Evolutionary conservation across 75 land plant genomes (phyloP).

Genomic region (Cupressus sempervirens): DNA sequence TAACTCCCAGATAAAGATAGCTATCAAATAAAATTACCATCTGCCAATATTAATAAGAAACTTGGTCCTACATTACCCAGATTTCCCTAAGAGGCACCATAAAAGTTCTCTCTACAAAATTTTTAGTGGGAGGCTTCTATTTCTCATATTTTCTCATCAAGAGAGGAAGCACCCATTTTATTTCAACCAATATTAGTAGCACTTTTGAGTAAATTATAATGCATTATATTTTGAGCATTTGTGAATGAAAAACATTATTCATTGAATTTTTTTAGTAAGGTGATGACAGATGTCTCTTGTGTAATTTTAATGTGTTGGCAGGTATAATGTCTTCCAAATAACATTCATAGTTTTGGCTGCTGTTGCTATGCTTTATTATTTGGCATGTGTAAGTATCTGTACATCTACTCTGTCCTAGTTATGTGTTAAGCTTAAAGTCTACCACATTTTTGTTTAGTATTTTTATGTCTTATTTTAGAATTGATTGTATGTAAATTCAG

Average conservation of each 20-base stretch:
- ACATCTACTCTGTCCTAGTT: background rate
- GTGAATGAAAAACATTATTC: background rate
- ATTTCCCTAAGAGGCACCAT: too few species aligned
- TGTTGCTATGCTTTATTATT: constrained; percentile 72
- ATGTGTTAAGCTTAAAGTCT: background rate
- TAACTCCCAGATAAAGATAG: too few species aligned
- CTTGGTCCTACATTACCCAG: too few species aligned
- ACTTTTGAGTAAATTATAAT: background rate
- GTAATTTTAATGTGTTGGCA: constrained; percentile 21
- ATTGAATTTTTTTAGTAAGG: background rate
- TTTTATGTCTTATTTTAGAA: background rate
- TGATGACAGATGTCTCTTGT: background rate
- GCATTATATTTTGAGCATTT: background rate
- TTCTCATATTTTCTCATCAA: too few species aligned
- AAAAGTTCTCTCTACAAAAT: too few species aligned
- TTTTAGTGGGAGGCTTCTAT: too few species aligned
- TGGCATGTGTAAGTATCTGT: constrained; percentile 70
- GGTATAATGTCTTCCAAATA: constrained; percentile 94
- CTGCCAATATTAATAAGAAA: too few species aligned
- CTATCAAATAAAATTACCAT: too few species aligned
- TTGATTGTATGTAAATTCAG: constrained; percentile 11
- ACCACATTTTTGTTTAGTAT: background rate
- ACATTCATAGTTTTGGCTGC: constrained; percentile 64
- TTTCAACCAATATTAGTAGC: too few species aligned
- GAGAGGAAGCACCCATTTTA: too few species aligned